phyloP scores from a whole-genome alignment of 805 yeast species.

The Metschnikowia picachoensis region DNA sequence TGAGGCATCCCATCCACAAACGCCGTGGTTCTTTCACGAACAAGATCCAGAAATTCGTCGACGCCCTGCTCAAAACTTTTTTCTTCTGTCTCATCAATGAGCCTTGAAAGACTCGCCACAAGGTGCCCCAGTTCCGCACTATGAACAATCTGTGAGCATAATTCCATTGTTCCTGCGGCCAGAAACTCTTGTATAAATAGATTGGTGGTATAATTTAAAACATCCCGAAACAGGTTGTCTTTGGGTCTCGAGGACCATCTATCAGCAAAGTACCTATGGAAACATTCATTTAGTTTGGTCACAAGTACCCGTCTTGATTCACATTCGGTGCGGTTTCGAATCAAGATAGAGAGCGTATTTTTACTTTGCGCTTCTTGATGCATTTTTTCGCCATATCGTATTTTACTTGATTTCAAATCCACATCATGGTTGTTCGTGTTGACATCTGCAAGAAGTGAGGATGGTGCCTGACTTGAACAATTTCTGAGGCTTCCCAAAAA shows the following conservation, averaged over 20 bases:
- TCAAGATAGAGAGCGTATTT: background rate
- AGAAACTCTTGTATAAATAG: conserved; percentile 14
- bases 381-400: too few relatives aligned
- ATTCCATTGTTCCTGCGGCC: conserved; percentile 10
- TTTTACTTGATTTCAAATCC: too few relatives aligned
- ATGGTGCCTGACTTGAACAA: background rate
- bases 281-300: background rate
- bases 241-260: background rate
- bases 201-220: conserved; percentile 13
- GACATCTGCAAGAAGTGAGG: too few relatives aligned
- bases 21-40: conserved; percentile 10
- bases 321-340: background rate
- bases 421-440: too few relatives aligned
- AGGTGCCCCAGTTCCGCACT: conserved; percentile 8
- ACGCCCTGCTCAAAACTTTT: conserved; percentile 13
- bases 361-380: too few relatives aligned
- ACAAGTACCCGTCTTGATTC: background rate
- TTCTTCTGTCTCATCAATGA: conserved; percentile 13
- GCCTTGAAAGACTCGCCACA: background rate
- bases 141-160: conserved; percentile 10
- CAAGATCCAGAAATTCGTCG: conserved; percentile 14
- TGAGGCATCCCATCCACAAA: background rate
- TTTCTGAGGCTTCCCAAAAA: conserved; percentile 3
- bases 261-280: background rate
- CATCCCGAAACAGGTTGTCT: conserved; percentile 1